phyloP scores from a whole-genome alignment of 2,329 filamentous ascomycete species.

The Neocatenulostroma microsporum region DNA sequence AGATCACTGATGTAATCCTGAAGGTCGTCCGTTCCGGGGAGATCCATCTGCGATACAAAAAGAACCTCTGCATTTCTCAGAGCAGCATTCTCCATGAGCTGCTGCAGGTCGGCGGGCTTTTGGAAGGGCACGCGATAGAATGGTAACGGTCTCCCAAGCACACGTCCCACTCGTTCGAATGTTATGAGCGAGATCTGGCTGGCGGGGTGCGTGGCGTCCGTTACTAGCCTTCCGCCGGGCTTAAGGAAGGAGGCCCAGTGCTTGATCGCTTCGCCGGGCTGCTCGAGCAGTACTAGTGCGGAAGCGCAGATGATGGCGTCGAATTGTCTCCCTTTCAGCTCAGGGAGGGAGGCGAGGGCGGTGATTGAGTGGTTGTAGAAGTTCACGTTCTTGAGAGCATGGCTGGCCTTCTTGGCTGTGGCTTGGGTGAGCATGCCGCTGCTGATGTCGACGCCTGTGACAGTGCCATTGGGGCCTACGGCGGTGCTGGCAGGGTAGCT shows the following conservation, averaged over 20 bases:
- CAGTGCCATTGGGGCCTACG: slow-evolving; percentile 31
- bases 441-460: slow-evolving; percentile 37
- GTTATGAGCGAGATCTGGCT: slow-evolving; percentile 32
- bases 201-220: slow-evolving; percentile 34
- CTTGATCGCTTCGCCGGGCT: slow-evolving; percentile 31
- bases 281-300: slow-evolving; percentile 34
- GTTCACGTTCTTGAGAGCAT: slow-evolving; percentile 26
- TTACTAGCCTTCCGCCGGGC: slow-evolving; percentile 33
- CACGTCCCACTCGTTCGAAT: slow-evolving; percentile 30
- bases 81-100: slow-evolving; percentile 30
- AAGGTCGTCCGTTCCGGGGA: slow-evolving; percentile 19
- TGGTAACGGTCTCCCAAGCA: slow-evolving; percentile 27
- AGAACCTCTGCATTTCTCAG: slow-evolving; percentile 27
- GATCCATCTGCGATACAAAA: slow-evolving; percentile 27
- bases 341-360: slow-evolving; percentile 23
- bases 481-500: slow-evolving; percentile 33
- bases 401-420: slow-evolving; percentile 22
- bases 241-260: slow-evolving; percentile 34
- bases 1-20: slow-evolving; percentile 1
- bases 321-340: slow-evolving; percentile 15
- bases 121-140: slow-evolving; percentile 33
- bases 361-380: slow-evolving; percentile 33
- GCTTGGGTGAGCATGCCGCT: slow-evolving; percentile 21
- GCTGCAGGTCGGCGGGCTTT: slow-evolving; percentile 25
- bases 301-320: slow-evolving; percentile 34